Evolutionary conservation across 208 protist species (phyloP).

Genomic region (Leishmania tarentolae): DNA sequence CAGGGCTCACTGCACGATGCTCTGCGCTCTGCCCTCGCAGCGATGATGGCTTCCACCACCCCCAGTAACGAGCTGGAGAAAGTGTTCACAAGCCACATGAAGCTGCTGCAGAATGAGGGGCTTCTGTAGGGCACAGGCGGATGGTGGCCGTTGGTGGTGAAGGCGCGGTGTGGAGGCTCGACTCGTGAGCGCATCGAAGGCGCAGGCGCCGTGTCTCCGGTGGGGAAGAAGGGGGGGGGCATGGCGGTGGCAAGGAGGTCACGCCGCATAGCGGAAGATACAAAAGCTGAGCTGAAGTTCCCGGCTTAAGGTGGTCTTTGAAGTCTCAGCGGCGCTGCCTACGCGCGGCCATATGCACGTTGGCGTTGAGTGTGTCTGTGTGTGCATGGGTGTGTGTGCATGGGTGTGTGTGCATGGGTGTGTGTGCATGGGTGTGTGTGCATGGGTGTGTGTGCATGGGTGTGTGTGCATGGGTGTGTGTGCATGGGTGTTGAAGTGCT

Average conservation of each 20-base stretch:
- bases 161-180: background rate
- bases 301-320: background rate
- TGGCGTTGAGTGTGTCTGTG: background rate
- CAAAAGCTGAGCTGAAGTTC: background rate
- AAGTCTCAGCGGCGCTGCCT: background rate
- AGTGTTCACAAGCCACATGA: constrained; percentile 50
- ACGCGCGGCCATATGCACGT: background rate
- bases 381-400: too few relatives aligned
- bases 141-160: background rate
- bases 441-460: background rate
- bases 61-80: constrained; percentile 59
- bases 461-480: background rate
- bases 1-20: constrained; percentile 54
- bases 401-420: too few relatives aligned
- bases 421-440: background rate
- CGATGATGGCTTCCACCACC: constrained; percentile 51
- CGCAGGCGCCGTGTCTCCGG: background rate
- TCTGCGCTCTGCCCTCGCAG: constrained; percentile 35
- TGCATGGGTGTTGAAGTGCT: background rate
- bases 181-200: background rate
- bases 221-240: too few relatives aligned
- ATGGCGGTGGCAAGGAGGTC: background rate
- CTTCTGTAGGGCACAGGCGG: constrained; percentile 57
- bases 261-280: background rate
- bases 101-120: constrained; percentile 46